Evolutionary conservation across 805 yeast species (phyloP).

Genomic region (Ogataea paradorogensis): DNA sequence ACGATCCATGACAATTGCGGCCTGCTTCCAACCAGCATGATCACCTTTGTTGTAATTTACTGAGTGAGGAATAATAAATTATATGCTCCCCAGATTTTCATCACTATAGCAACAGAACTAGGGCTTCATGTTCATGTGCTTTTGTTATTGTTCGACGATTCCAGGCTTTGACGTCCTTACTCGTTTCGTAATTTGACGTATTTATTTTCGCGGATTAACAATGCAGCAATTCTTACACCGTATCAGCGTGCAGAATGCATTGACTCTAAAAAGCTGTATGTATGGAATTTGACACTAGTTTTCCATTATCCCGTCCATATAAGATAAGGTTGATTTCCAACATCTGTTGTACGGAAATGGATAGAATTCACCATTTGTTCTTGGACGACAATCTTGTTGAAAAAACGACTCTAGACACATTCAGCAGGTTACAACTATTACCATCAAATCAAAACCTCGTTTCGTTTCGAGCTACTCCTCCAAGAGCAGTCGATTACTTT

Average conservation of each 20-base stretch:
- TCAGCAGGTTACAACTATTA: conserved; percentile 26
- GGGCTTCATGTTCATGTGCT: background rate
- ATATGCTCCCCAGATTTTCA: background rate
- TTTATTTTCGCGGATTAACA: background rate
- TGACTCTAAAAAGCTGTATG: conserved; percentile 5
- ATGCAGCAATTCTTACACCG: conserved; percentile 1
- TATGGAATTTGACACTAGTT: conserved; percentile 3
- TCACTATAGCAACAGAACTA: background rate
- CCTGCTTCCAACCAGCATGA: too few species aligned
- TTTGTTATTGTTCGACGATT: background rate
- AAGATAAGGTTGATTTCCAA: too few species aligned
- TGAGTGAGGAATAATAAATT: too few species aligned
- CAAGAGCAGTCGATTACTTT: conserved; percentile 40
- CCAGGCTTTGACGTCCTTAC: too few species aligned
- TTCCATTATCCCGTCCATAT: too few species aligned
- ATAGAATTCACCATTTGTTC: conserved; percentile 27
- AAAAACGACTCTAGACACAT: conserved; percentile 18
- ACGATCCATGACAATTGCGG: too few species aligned
- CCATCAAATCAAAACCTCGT: conserved; percentile 13
- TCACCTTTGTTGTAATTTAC: too few species aligned
- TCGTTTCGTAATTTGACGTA: too few species aligned
- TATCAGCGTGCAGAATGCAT: conserved; percentile 1
- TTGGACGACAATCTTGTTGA: conserved; percentile 31
- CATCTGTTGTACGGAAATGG: too few species aligned
- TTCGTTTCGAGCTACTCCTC: conserved; percentile 17